Conservation (phyloP, 441 rosid genomes). For the Croton laevigatus region DNA sequence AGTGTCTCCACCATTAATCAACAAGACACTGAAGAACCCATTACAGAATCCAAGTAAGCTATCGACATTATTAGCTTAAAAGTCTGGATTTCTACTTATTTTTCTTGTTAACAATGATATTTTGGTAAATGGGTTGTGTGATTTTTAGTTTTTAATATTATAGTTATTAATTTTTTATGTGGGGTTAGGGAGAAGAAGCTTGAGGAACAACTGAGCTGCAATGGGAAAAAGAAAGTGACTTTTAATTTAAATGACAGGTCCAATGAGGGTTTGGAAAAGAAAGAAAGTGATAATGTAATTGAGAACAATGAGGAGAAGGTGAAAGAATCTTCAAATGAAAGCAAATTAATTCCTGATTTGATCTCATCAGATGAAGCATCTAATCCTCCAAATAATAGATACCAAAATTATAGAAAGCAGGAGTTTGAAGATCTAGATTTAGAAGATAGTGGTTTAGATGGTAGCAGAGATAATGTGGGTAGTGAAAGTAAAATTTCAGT, state of each 20-base stretch:
- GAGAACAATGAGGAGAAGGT: slow-evolving; percentile 19
- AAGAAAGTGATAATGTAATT: slow-evolving; percentile 14
- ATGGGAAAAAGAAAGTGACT: slow-evolving; percentile 50
- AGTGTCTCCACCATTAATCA: slow-evolving; percentile 12
- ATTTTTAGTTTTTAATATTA: background rate
- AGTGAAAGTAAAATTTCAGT: slow-evolving; percentile 17
- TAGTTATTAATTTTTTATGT: background rate
- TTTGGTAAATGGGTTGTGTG: background rate
- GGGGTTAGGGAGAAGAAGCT: slow-evolving; percentile 31
- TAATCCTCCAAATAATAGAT: slow-evolving; percentile 30
- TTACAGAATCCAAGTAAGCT: slow-evolving; percentile 27
- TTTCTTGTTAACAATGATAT: too few relatives aligned
- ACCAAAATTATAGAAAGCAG: slow-evolving; percentile 26
- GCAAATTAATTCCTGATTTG: slow-evolving; percentile 15
- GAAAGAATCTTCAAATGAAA: slow-evolving; percentile 20
- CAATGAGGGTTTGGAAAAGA: slow-evolving; percentile 37
- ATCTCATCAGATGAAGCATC: slow-evolving; percentile 30
- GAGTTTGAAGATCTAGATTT: slow-evolving; percentile 28
- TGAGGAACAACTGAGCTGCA: slow-evolving; percentile 38
- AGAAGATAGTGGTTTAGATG: slow-evolving; percentile 21
- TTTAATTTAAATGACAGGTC: slow-evolving; percentile 53
- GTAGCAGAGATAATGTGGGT: slow-evolving; percentile 15
- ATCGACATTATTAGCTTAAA: slow-evolving; percentile 2
- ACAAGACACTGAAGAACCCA: slow-evolving; percentile 23
- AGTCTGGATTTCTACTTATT: background rate